Percentiles rank a stretch among this genome's conserved stretches.
Conservation (phyloP, 163 green algal genomes). For the Picocystis sp. region DNA sequence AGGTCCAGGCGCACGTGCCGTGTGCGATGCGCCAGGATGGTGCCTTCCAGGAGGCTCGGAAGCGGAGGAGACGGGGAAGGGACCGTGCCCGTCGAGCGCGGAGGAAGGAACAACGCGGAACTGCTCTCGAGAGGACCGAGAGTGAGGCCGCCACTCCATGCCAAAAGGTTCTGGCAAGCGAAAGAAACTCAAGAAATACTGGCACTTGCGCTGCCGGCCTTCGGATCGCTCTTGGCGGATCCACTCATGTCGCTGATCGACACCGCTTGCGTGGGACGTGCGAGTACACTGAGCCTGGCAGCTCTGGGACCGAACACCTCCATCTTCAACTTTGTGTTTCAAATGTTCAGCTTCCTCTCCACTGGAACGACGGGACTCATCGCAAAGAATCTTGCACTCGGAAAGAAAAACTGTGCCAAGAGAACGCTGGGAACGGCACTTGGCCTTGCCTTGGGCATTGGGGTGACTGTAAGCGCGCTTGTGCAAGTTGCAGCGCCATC, state of each 20-base stretch:
- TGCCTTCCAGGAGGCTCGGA: no score
- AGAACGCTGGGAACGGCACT: constrained; percentile 18
- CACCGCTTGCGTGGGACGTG: constrained; percentile 42
- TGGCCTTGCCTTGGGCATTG: constrained; percentile 18
- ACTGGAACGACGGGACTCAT: constrained; percentile 19
- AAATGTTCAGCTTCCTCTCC: constrained; percentile 24
- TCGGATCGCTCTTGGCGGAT: constrained; percentile 43
- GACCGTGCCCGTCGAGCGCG: no score
- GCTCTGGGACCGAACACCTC: constrained; percentile 50
- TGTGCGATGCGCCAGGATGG: no score
- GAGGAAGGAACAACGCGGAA: no score
- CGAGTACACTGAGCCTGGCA: constrained; percentile 38
- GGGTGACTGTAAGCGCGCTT: constrained; percentile 8
- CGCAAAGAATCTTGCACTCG: constrained; percentile 1
- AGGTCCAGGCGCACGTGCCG: no score
- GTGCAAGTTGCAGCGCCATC: constrained; percentile 16
- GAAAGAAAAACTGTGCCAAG: constrained; percentile 12
- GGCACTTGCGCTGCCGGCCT: constrained; percentile 23
- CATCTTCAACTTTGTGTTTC: constrained; percentile 47
- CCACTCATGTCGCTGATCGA: constrained; percentile 60
- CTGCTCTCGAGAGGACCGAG: no score
- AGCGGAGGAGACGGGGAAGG: no score
- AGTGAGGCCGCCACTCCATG: not conserved
- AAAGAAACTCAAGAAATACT: constrained; percentile 15
- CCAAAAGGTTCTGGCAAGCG: constrained; percentile 2